Evolutionary conservation across 495 filamentous ascomycete species (phyloP).

Genomic region (Penicillium lagena): DNA sequence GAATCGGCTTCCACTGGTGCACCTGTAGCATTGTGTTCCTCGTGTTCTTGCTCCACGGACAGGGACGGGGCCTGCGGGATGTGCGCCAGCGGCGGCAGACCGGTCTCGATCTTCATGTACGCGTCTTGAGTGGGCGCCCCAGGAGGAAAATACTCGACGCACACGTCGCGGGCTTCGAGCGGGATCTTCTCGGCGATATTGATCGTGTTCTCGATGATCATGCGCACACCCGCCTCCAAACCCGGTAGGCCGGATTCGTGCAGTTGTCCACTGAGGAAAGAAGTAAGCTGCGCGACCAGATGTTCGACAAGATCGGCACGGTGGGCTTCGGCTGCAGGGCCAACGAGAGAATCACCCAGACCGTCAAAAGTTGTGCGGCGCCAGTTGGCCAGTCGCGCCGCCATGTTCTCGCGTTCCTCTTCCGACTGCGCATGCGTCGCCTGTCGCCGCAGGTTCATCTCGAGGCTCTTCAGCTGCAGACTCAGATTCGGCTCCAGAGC

Average conservation of each 20-base stretch:
- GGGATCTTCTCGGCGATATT: slow-evolving; percentile 82
- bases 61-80: slow-evolving; percentile 25
- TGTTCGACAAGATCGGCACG: slow-evolving; percentile 59
- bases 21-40: slow-evolving; percentile 26
- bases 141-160: slow-evolving; percentile 76
- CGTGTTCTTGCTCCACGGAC: slow-evolving; percentile 10
- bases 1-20: slow-evolving; percentile 31
- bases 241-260: slow-evolving; percentile 69
- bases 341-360: slow-evolving; percentile 64
- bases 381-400: slow-evolving; percentile 86
- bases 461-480: slow-evolving; percentile 73
- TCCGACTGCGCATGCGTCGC: slow-evolving; percentile 63
- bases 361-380: slow-evolving; percentile 90
- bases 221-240: slow-evolving; percentile 71
- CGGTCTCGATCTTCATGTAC: slow-evolving; percentile 80
- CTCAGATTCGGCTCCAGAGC: slow-evolving; percentile 70
- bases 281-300: slow-evolving; percentile 65
- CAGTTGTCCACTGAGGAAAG: slow-evolving; percentile 61
- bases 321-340: slow-evolving; percentile 55
- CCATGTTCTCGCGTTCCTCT: slow-evolving; percentile 85
- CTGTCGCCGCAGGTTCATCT: slow-evolving; percentile 75
- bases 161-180: slow-evolving; percentile 84
- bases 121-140: slow-evolving; percentile 57
- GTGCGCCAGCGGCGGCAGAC: slow-evolving; percentile 63
- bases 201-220: slow-evolving; percentile 90